These are phyloP conservation scores for Cyphellophora attinorum DNA, from an alignment of 2,329 filamentous ascomycete species.

Conservation along the genomic window DNA sequence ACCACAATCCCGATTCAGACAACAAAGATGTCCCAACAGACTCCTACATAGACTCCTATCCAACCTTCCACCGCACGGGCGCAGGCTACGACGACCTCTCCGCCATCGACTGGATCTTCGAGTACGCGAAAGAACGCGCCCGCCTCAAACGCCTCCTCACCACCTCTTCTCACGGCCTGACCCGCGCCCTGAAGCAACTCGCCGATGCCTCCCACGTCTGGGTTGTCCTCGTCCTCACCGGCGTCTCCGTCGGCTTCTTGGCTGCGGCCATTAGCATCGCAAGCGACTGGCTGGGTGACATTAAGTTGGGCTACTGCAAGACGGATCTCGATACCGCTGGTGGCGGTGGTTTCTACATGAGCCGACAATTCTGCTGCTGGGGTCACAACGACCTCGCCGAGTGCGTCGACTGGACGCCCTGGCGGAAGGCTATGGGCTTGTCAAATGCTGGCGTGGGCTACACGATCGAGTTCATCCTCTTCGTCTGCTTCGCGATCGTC, in stretches of 20 bases:
- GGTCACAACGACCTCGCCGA: slow-evolving; percentile 74
- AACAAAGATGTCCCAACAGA: neutral
- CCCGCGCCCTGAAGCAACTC: slow-evolving; percentile 63
- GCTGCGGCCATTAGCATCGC: slow-evolving; percentile 84
- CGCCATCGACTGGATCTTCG: slow-evolving; percentile 98
- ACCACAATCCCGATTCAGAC: neutral
- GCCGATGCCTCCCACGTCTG: slow-evolving; percentile 85
- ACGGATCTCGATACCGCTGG: slow-evolving; percentile 66
- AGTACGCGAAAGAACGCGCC: slow-evolving; percentile 93
- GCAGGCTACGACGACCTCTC: slow-evolving; percentile 95
- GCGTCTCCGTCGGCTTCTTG: slow-evolving; percentile 70
- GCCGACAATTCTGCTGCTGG: slow-evolving; percentile 85
- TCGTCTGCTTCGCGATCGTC: slow-evolving; percentile 69
- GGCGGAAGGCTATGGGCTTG: slow-evolving; percentile 66
- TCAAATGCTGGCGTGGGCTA: slow-evolving; percentile 60
- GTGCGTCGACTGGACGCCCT: slow-evolving; percentile 79
- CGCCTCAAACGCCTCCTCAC: slow-evolving; percentile 68
- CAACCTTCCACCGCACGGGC: slow-evolving; percentile 32
- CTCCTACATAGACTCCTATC: neutral
- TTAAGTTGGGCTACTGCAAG: slow-evolving; percentile 83
- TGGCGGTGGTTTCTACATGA: slow-evolving; percentile 83
- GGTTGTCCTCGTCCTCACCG: slow-evolving; percentile 78
- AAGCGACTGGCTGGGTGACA: slow-evolving; percentile 85
- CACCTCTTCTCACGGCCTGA: slow-evolving; percentile 52
- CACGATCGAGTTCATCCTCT: slow-evolving; percentile 80